Evolutionary conservation across 306 rosid genomes (phyloP).

Genomic region (Carpinus viminea): DNA sequence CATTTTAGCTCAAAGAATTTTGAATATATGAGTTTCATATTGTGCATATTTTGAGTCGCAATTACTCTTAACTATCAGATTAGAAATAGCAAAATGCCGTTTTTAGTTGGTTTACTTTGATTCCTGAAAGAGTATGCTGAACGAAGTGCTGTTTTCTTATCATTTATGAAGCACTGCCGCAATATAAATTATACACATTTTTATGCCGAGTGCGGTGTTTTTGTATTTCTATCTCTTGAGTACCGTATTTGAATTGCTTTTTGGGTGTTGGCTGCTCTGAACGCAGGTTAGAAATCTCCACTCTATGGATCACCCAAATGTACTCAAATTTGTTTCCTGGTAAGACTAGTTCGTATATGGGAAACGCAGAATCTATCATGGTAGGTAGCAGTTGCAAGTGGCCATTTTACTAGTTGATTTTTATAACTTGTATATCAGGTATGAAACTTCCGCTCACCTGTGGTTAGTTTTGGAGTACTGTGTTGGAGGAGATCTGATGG

Average conservation of each 20-base stretch:
- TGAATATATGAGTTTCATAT: background rate
- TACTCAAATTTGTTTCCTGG: constrained; percentile 84
- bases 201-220: background rate
- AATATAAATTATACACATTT: background rate
- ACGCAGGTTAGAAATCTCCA: constrained; percentile 93
- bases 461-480: constrained; percentile 97
- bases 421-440: constrained; percentile 52
- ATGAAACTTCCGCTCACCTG: constrained; percentile 95
- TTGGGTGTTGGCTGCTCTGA: background rate
- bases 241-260: background rate
- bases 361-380: background rate
- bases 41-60: background rate
- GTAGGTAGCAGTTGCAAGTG: background rate
- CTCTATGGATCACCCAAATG: constrained; percentile 71
- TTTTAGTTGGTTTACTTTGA: background rate
- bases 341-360: constrained; percentile 24
- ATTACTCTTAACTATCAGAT: background rate
- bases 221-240: background rate
- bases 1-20: too few species aligned
- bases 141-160: background rate
- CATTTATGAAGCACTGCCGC: background rate
- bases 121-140: background rate
- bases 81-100: background rate
- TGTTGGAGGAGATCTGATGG: constrained; percentile 90
- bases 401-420: background rate